These are phyloP conservation scores for Myochromella boudieri DNA, from an alignment of 768 basidiomycete species.

Conservation along the genomic window DNA sequence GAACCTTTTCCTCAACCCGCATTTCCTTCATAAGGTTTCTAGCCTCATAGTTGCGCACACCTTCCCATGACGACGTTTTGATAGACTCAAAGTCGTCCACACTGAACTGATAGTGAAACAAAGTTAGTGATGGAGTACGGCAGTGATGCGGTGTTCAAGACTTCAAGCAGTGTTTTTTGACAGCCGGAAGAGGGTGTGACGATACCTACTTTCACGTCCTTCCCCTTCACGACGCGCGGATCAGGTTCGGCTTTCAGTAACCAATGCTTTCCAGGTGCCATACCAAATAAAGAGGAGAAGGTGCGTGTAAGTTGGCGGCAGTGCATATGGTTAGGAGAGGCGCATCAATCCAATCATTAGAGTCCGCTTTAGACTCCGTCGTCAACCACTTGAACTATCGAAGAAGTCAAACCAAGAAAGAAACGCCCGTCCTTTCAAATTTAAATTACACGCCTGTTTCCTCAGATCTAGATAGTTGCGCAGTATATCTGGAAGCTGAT, in stretches of 20 bases:
- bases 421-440: no score
- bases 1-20: constrained; percentile 71
- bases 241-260: constrained; percentile 88
- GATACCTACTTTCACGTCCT: constrained; percentile 71
- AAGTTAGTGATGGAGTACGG: neutral
- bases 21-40: constrained; percentile 84
- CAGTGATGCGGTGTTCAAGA: neutral
- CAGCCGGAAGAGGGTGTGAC: neutral
- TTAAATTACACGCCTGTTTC: no score
- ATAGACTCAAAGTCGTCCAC: constrained; percentile 81
- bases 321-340: neutral
- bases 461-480: no score
- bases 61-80: constrained; percentile 79
- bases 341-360: no score
- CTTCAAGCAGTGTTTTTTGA: no score
- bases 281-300: neutral
- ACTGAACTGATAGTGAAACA: constrained; percentile 57
- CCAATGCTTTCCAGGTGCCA: constrained; percentile 46
- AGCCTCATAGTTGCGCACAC: constrained; percentile 84
- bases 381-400: no score
- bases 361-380: constrained; percentile 9
- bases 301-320: neutral
- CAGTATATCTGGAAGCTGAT: no score
- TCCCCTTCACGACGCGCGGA: constrained; percentile 80
- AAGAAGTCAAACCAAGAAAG: no score